These are phyloP conservation scores for Fusarium napiforme DNA, from an alignment of 2,329 filamentous ascomycete species.

Conservation along the genomic window DNA sequence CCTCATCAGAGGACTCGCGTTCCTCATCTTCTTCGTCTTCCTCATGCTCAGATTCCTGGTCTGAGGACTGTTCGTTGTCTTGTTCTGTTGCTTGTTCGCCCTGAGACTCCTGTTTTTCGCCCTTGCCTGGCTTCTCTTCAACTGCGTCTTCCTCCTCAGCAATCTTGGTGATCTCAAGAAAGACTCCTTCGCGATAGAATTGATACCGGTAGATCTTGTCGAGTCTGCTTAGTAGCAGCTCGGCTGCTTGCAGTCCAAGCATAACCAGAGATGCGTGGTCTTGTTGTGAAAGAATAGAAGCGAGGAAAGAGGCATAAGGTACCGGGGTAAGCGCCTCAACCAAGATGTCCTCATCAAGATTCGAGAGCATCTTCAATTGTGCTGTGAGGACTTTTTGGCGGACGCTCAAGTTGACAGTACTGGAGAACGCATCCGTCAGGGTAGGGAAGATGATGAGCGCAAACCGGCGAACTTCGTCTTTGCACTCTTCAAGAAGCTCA, in stretches of 20 bases:
- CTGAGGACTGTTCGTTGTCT: conserved; percentile 45
- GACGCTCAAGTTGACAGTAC: conserved; percentile 94
- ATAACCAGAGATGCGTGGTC: conserved; percentile 90
- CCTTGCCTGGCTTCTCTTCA: conserved; percentile 29
- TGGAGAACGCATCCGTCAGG: conserved; percentile 95
- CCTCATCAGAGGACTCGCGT: conserved; percentile 51
- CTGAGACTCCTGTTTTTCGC: conserved; percentile 32
- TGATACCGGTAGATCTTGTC: conserved; percentile 93
- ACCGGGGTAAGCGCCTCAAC: conserved; percentile 87
- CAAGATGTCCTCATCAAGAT: conserved; percentile 86
- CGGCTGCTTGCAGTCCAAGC: conserved; percentile 87
- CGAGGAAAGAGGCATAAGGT: conserved; percentile 94
- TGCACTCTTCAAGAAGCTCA: conserved; percentile 84
- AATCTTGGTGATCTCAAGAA: conserved; percentile 87
- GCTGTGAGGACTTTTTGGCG: conserved; percentile 94
- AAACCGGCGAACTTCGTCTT: conserved; percentile 88
- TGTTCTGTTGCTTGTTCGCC: conserved; percentile 46
- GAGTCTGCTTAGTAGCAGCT: conserved; percentile 84
- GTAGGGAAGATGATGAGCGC: conserved; percentile 94
- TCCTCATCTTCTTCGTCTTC: conserved; percentile 48
- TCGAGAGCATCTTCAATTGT: conserved; percentile 98
- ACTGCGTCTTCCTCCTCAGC: conserved; percentile 61
- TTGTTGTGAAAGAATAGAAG: conserved; percentile 93
- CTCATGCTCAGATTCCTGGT: conserved; percentile 45
- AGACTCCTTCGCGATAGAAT: conserved; percentile 96